Percentiles rank a stretch among this genome's conserved stretches.
These are phyloP conservation scores for Xerocomellus chrysenteron DNA, from an alignment of 768 basidiomycete species.

Conservation along the genomic window DNA sequence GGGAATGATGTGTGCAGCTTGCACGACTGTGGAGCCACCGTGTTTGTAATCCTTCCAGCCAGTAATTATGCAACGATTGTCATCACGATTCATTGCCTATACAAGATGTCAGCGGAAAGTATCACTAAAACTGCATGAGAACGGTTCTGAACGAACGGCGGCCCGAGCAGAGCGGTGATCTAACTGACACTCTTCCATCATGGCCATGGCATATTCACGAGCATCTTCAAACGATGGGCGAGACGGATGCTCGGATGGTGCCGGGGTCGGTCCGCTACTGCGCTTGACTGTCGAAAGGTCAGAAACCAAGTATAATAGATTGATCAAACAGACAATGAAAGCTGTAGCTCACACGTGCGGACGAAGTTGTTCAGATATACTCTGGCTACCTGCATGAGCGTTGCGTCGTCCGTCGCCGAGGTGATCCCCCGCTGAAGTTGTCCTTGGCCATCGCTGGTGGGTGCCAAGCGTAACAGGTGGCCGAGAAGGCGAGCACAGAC, in stretches of 20 bases:
- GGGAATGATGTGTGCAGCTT: not conserved
- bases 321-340: not conserved
- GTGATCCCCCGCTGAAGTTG: slow-evolving; percentile 1
- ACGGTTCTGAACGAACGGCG: not conserved
- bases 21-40: not conserved
- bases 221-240: not conserved
- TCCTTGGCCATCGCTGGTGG: not conserved
- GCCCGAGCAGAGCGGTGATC: not conserved
- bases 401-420: not conserved
- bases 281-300: not conserved
- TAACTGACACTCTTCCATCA: not conserved
- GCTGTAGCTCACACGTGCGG: not conserved
- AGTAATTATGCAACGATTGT: not conserved
- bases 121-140: not conserved
- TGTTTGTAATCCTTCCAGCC: not conserved
- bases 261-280: not conserved
- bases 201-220: not conserved
- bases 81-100: slow-evolving; percentile 1
- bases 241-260: not conserved
- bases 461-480: not conserved
- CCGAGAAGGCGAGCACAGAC: slow-evolving; percentile 1
- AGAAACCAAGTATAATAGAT: not conserved
- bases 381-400: not conserved
- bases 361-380: not conserved
- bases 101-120: not conserved